phyloP scores from a whole-genome alignment of 129 eudicot species.

The Flaveria ramosissima region DNA sequence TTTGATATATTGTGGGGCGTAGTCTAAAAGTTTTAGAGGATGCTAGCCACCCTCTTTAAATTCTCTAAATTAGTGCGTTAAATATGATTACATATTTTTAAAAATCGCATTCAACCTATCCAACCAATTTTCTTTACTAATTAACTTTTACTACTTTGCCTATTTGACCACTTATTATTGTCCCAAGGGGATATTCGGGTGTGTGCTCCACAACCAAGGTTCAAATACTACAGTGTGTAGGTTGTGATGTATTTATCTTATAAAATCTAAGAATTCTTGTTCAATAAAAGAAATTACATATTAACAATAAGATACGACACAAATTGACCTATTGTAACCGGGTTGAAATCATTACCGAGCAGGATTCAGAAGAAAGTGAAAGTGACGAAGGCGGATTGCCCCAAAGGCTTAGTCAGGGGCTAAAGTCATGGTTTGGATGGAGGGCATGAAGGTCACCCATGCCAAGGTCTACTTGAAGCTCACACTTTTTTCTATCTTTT shows the following conservation, averaged over 20 bases:
- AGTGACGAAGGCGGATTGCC: constrained; percentile 23
- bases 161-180: neutral
- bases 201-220: no score
- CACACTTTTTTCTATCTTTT: neutral
- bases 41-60: no score
- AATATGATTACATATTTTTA: no score
- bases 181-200: no score
- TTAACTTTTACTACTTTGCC: neutral
- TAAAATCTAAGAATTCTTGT: no score
- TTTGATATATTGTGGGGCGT: no score
- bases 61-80: no score
- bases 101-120: neutral
- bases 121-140: neutral
- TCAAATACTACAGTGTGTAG: no score
- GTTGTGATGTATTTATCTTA: no score
- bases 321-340: constrained; percentile 1
- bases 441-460: constrained; percentile 24
- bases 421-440: constrained; percentile 33
- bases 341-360: neutral
- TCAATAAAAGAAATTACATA: no score
- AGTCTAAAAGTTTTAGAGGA: no score
- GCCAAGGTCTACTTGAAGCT: constrained; percentile 9
- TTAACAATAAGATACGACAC: neutral
- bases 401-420: neutral
- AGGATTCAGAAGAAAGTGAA: constrained; percentile 34